A percentile compares a stretch with the other conserved stretches of the same genome.
These are phyloP conservation scores for Borovskyia barvae DNA, from an alignment of 208 protist species.

Conservation along the genomic window DNA sequence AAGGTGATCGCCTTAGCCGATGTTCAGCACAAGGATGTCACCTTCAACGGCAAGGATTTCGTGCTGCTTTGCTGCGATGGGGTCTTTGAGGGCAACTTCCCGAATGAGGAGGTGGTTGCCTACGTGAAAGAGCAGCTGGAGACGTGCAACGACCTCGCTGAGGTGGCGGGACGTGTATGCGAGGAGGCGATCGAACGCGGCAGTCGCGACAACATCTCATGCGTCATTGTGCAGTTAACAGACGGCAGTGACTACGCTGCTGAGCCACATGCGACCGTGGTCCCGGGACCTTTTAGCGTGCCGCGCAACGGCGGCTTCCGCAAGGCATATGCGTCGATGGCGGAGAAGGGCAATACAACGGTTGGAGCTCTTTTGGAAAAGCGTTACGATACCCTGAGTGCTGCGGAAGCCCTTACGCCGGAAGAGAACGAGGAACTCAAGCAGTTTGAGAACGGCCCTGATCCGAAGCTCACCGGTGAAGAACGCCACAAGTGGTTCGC, in stretches of 20 bases:
- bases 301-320: constrained; percentile 76
- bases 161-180: constrained; percentile 83
- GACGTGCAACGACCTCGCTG: constrained; percentile 66
- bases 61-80: constrained; percentile 91
- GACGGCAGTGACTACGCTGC: constrained; percentile 75
- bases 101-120: constrained; percentile 88
- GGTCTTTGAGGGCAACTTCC: constrained; percentile 90
- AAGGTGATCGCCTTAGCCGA: constrained; percentile 91
- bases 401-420: constrained; percentile 29
- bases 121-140: constrained; percentile 84
- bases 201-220: constrained; percentile 91
- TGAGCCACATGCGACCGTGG: constrained; percentile 59
- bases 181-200: constrained; percentile 87
- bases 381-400: constrained; percentile 71
- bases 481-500: constrained; percentile 75
- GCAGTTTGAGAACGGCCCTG: constrained; percentile 53
- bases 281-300: constrained; percentile 79
- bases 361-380: constrained; percentile 76
- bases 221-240: constrained; percentile 89
- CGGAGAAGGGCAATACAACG: constrained; percentile 61
- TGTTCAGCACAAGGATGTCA: constrained; percentile 72
- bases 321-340: constrained; percentile 84
- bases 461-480: constrained; percentile 35
- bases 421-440: constrained; percentile 62
- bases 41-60: constrained; percentile 74